phyloP scores from a whole-genome alignment of 768 basidiomycete genomes.

The Leucocoprinus birnbaumii region DNA sequence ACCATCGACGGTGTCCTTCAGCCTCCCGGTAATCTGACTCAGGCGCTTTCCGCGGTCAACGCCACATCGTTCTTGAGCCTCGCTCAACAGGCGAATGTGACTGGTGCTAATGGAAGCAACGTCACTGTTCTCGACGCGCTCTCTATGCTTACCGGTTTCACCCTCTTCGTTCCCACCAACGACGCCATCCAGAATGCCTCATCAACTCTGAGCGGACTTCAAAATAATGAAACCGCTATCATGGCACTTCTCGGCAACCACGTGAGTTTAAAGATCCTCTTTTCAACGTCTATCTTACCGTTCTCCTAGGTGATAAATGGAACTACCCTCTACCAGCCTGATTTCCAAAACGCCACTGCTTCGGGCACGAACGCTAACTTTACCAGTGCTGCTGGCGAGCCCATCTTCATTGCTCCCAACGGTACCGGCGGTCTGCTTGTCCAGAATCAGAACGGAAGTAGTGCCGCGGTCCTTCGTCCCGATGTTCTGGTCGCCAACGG shows the following conservation, averaged over 20 bases:
- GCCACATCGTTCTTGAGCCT: conserved; percentile 36
- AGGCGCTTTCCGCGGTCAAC: conserved; percentile 39
- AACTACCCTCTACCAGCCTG: conserved; percentile 59
- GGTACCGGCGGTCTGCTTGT: conserved; percentile 52
- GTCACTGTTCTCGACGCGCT: conserved; percentile 33
- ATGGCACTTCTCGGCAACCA: conserved; percentile 53
- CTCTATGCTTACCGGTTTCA: conserved; percentile 47
- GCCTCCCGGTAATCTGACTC: conserved; percentile 46
- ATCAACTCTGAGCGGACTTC: conserved; percentile 25
- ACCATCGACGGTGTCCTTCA: conserved; percentile 48
- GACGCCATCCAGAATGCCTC: conserved; percentile 39
- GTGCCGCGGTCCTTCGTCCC: conserved; percentile 45
- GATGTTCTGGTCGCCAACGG: conserved; percentile 67
- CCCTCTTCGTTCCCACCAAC: conserved; percentile 65
- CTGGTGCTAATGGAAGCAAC: conserved; percentile 27
- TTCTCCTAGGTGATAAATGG: conserved; percentile 60
- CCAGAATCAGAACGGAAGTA: conserved; percentile 26
- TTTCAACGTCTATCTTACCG: not conserved
- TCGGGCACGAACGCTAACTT: conserved; percentile 22
- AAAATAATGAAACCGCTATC: conserved; percentile 45
- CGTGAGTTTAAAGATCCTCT: conserved; percentile 30
- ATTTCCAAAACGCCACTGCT: conserved; percentile 25
- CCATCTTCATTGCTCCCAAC: conserved; percentile 50
- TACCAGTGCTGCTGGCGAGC: conserved; percentile 57
- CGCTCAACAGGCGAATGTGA: conserved; percentile 21